Evolutionary conservation across 352 stramenopile genomes (phyloP).

Genomic region (Phytophthora fragariaefolia): DNA sequence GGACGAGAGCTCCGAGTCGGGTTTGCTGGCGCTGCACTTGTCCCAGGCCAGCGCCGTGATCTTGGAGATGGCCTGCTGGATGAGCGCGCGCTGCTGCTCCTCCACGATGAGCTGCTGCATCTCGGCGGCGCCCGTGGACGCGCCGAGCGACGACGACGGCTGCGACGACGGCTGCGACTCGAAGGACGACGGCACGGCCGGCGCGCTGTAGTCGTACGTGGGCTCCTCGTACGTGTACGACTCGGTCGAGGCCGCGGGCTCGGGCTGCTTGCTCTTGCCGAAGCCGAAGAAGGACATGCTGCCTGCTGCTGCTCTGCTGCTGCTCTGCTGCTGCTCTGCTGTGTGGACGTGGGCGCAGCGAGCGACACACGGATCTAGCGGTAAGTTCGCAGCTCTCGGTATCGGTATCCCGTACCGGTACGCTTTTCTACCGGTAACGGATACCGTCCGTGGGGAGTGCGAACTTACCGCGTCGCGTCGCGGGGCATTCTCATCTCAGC

Average conservation of each 20-base stretch:
- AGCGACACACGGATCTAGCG: no score
- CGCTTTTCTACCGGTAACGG: no score
- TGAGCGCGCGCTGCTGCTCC: conserved; percentile 88
- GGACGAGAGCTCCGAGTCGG: conserved; percentile 82
- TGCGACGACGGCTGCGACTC: conserved; percentile 39
- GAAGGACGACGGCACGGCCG: conserved; percentile 44
- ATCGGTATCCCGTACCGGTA: no score
- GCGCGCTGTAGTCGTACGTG: conserved; percentile 74
- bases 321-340: background rate
- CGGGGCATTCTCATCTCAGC: no score
- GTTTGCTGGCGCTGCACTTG: conserved; percentile 88
- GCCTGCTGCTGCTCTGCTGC: background rate
- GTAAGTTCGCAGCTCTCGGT: no score
- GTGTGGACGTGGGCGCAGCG: background rate
- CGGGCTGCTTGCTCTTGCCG: conserved; percentile 71
- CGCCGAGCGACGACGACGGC: conserved; percentile 30
- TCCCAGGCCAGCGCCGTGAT: conserved; percentile 91
- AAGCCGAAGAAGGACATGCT: conserved; percentile 87
- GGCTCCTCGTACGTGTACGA: conserved; percentile 79
- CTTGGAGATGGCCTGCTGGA: conserved; percentile 90
- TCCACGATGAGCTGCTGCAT: conserved; percentile 87
- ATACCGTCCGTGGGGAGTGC: no score
- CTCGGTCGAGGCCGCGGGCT: conserved; percentile 47
- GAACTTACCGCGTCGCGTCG: no score
- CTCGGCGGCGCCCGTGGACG: conserved; percentile 55